A percentile compares a stretch with the other conserved stretches of the same genome.
These are phyloP conservation scores for Auriculariales sp. DNA, from an alignment of 768 basidiomycete genomes.

Conservation along the genomic window DNA sequence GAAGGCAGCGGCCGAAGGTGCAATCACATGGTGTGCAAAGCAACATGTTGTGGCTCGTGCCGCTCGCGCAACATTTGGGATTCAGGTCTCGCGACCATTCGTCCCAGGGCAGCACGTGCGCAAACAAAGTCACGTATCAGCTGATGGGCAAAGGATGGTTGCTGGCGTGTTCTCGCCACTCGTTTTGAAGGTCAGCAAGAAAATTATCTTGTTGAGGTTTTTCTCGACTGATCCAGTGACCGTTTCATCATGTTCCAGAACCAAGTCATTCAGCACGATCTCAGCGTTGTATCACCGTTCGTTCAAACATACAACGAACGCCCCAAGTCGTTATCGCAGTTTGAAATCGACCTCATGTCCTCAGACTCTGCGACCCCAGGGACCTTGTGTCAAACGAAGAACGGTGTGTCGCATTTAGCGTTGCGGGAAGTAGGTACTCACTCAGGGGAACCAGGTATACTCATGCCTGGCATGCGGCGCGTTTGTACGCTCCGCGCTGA, in stretches of 20 bases:
- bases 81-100: background rate
- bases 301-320: too few species aligned
- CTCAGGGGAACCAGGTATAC: slow-evolving; percentile 2
- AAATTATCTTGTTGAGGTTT: background rate
- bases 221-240: background rate
- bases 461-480: background rate
- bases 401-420: too few species aligned
- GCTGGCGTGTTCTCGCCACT: background rate
- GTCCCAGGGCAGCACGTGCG: background rate
- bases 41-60: background rate
- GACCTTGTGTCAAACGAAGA: too few species aligned
- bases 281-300: too few species aligned
- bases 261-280: background rate
- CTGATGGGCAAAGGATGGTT: background rate
- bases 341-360: too few species aligned
- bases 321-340: too few species aligned
- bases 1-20: background rate
- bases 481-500: slow-evolving; percentile 4
- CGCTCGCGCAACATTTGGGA: background rate
- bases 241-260: background rate
- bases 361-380: too few species aligned
- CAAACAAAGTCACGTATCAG: background rate
- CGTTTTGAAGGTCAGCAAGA: background rate
- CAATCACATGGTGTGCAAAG: background rate
- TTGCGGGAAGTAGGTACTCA: too few species aligned